phyloP scores from a whole-genome alignment of 2,329 filamentous ascomycete species.

The Penicillium sp. region DNA sequence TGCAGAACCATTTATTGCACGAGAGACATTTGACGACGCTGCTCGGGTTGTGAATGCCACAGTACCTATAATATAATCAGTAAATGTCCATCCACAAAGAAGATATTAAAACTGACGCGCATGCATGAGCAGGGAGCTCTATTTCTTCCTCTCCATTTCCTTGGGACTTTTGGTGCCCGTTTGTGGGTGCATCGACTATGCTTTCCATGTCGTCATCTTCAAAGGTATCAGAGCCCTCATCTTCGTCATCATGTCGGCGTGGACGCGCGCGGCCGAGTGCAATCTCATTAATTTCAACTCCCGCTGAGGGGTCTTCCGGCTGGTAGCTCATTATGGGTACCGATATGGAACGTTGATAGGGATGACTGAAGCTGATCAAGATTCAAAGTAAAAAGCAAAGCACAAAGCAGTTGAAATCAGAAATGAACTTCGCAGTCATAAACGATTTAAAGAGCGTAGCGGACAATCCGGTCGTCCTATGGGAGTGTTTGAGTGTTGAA shows the following conservation, averaged over 20 bases:
- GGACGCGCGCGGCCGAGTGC: conserved; percentile 64
- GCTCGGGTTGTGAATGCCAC: conserved; percentile 92
- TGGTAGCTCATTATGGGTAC: conserved; percentile 72
- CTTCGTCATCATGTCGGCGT: conserved; percentile 80
- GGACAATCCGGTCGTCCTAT: conserved; percentile 28
- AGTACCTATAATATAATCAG: conserved; percentile 63
- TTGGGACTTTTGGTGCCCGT: conserved; percentile 65
- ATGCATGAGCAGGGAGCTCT: conserved; percentile 89
- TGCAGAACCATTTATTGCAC: conserved; percentile 99
- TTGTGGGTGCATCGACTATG: conserved; percentile 77
- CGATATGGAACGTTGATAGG: conserved; percentile 65
- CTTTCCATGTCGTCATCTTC: conserved; percentile 78
- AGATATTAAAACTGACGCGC: conserved; percentile 67
- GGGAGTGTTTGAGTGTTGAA: conserved; percentile 12
- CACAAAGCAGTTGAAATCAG: conserved; percentile 2
- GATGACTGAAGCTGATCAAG: conserved; percentile 6
- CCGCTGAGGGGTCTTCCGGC: conserved; percentile 19
- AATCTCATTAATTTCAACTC: conserved; percentile 68
- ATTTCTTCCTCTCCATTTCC: conserved; percentile 73
- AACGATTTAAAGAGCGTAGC: conserved; percentile 29
- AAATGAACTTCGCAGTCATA: conserved; percentile 11
- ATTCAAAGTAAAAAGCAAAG: conserved; percentile 6
- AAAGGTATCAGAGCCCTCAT: conserved; percentile 79
- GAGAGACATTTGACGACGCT: conserved; percentile 94
- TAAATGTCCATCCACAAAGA: conserved; percentile 18